Base-by-base conservation (phyloP, 106 monocot genomes). In the Dioscorea zingiberensis region DNA sequence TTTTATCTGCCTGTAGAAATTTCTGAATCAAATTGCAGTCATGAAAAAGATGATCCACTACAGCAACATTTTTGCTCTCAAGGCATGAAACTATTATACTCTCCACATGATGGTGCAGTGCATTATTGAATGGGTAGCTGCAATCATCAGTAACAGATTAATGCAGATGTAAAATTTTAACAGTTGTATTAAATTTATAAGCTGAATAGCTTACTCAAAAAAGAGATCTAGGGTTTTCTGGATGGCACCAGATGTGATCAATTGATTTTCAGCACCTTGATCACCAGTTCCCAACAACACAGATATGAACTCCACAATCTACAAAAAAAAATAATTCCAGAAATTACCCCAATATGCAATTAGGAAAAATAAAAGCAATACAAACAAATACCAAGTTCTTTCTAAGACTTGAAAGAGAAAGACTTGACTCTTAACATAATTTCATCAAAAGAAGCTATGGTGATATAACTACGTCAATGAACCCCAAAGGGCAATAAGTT, bases 51-150 rank as follows among this genome's bases (percentile, higher is more conserved):
- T 83, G 74, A 65, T 78, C 74, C 51, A 78, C 22, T 7, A 78
- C 19, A 17, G 56, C 67, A 62, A 13, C 56, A 76, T 79, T 66
- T 32, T 74, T 75, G 75, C 71, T 79, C 68, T 78, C 71, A 45
- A 78, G 45, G 60, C 78, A 78, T 28, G 75, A 68, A 0, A 71
- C 45, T 30, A 83, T 67, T 29, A 83, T 71, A 47, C 49, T 74
- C 67, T 83, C 71, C 24, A 83, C 83, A 63, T 78, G 83, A 71
- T 78, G 77, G 32, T 83, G 83, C 62, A 83, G 38, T 59, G 65
- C 59, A 62, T 78, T 83, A 74, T 83, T 77, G 66, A 83, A 83
- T 19, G 83, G 83, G 73, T 83, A 83, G 63, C 82, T 83, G 61
- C 64, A 73, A 27, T 21, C 15, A 27, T 54, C 6, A 27, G 64